Percentiles rank a stretch among this genome's conserved stretches.
phyloP scores from a whole-genome alignment of 352 stramenopile genomes.

The Phytophthora macrochlamydospora region DNA sequence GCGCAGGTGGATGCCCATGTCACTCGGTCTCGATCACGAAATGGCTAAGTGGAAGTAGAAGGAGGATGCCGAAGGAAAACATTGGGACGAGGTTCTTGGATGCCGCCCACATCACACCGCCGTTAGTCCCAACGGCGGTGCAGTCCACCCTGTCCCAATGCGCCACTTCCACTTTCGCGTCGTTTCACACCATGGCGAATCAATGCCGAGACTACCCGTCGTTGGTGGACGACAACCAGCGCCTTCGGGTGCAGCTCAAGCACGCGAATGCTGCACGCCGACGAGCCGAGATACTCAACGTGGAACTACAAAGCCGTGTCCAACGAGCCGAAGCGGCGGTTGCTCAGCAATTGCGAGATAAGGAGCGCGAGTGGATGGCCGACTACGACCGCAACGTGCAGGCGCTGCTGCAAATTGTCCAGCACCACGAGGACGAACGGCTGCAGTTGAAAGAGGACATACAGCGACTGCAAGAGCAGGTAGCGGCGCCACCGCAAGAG shows the following conservation, averaged over 20 bases:
- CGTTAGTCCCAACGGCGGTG: conserved; percentile 14
- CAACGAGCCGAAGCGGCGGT: conserved; percentile 26
- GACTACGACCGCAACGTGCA: conserved; percentile 53
- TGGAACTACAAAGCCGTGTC: conserved; percentile 21
- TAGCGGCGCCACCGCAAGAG: background rate
- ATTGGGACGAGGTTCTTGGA: conserved; percentile 25
- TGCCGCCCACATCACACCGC: conserved; percentile 1
- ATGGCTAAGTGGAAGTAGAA: conserved; percentile 17
- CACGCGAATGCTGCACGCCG: conserved; percentile 19
- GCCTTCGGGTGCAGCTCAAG: conserved; percentile 40
- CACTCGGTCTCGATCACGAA: conserved; percentile 3
- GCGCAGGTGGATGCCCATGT: conserved; percentile 62
- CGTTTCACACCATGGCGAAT: conserved; percentile 14
- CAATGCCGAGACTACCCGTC: background rate
- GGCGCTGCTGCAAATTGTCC: conserved; percentile 52
- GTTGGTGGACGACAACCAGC: conserved; percentile 47
- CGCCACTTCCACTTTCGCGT: conserved; percentile 9
- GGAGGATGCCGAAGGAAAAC: conserved; percentile 1
- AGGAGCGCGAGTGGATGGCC: conserved; percentile 42
- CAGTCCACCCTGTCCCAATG: background rate
- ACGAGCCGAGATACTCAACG: conserved; percentile 14
- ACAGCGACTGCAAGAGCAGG: conserved; percentile 12
- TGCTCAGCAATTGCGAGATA: conserved; percentile 18
- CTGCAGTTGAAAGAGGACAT: conserved; percentile 20
- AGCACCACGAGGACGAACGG: conserved; percentile 43